These are phyloP conservation scores for Heterobasidion parviporum DNA, from an alignment of 1,284 basidiomycete genomes.

Conservation along the genomic window DNA sequence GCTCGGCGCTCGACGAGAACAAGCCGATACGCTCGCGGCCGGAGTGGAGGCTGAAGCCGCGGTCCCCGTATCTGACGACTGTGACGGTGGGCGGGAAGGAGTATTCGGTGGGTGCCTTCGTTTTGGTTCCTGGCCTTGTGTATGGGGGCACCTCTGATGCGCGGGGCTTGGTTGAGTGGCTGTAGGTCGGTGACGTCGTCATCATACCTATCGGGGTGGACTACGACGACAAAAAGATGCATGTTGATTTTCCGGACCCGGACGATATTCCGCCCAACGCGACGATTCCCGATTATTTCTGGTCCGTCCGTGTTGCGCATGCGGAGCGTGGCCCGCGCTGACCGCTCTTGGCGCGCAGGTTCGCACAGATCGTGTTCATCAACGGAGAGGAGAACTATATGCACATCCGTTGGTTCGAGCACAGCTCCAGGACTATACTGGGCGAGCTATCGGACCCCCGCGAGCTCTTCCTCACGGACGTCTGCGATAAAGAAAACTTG, in stretches of 20 bases:
- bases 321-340: not conserved
- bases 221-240: conserved; percentile 16
- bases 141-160: not conserved
- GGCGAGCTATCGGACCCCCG: conserved; percentile 50
- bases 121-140: not conserved
- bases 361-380: conserved; percentile 52
- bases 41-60: conserved; percentile 4
- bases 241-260: conserved; percentile 15
- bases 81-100: conserved; percentile 27
- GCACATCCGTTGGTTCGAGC: conserved; percentile 67
- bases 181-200: not conserved
- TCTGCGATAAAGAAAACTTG: conserved; percentile 40
- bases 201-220: conserved; percentile 23
- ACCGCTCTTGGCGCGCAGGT: conserved; percentile 33
- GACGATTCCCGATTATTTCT: conserved; percentile 48
- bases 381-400: conserved; percentile 29
- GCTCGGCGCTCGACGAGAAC: not conserved
- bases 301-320: conserved; percentile 28
- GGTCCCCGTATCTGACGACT: conserved; percentile 16
- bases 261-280: conserved; percentile 26
- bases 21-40: not conserved
- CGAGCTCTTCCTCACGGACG: conserved; percentile 53
- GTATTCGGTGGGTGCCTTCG: conserved; percentile 16
- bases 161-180: too few relatives aligned
- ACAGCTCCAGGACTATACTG: conserved; percentile 49